These are phyloP conservation scores for Lactarius evosmus DNA, from an alignment of 768 basidiomycete genomes.

Conservation along the genomic window DNA sequence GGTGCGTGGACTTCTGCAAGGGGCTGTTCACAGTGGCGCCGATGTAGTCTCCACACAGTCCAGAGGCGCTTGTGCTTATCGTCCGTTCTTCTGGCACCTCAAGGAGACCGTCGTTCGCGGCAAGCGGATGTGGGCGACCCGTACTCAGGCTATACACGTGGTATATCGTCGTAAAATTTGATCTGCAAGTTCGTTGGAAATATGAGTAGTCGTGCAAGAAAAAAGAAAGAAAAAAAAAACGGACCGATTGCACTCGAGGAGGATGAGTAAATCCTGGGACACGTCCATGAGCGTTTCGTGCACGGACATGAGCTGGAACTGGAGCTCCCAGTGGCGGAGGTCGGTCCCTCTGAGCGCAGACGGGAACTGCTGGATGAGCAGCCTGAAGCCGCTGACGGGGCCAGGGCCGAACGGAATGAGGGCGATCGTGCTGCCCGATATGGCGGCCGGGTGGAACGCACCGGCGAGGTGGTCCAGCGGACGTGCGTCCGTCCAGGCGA, in stretches of 20 bases:
- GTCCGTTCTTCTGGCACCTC: conserved; percentile 1
- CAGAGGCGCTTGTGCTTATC: background rate
- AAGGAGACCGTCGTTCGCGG: background rate
- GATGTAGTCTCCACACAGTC: conserved; percentile 4
- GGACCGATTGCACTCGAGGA: conserved; percentile 8
- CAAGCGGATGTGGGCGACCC: conserved; percentile 7
- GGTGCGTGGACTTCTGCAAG: background rate
- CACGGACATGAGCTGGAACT: conserved; percentile 2
- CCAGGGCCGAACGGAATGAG: conserved; percentile 2
- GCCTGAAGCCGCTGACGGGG: background rate
- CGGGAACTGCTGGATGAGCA: conserved; percentile 9
- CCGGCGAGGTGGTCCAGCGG: background rate
- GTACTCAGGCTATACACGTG: conserved; percentile 1
- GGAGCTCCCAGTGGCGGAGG: background rate
- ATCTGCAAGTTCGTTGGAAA: background rate
- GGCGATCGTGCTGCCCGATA: conserved; percentile 4
- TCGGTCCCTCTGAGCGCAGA: background rate
- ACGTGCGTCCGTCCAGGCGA: background rate
- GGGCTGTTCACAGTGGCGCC: background rate
- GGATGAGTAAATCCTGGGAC: background rate
- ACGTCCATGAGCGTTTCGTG: conserved; percentile 4
- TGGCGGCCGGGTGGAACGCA: background rate
- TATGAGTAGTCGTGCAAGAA: too few species aligned
- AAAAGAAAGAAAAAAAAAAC: background rate
- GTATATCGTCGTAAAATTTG: background rate